Evolutionary conservation across 2,329 filamentous ascomycete genomes (phyloP).

Genomic region (Hypoxylon sp.): DNA sequence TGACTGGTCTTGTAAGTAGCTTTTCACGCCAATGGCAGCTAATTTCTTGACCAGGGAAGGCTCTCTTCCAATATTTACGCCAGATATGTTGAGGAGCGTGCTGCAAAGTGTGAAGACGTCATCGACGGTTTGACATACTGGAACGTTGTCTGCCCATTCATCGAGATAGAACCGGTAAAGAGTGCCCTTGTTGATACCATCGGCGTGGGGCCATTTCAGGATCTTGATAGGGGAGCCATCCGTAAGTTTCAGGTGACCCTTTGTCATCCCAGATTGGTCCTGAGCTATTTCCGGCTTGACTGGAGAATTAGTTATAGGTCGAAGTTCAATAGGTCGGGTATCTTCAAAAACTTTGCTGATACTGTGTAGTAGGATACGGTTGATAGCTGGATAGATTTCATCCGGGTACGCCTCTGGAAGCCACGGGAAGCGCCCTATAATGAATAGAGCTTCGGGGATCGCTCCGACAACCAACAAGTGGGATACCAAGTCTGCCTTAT

Average conservation of each 20-base stretch:
- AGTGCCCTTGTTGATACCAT: conserved; percentile 82
- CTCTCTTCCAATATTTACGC: conserved; percentile 91
- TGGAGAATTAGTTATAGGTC: conserved; percentile 53
- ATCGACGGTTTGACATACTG: conserved; percentile 89
- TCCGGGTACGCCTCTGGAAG: conserved; percentile 88
- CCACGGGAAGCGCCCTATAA: conserved; percentile 94
- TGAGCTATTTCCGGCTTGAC: conserved; percentile 60
- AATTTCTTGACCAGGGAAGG: conserved; percentile 83
- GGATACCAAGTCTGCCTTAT: conserved; percentile 87
- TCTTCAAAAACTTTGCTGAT: conserved; percentile 79
- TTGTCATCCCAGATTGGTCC: conserved; percentile 77
- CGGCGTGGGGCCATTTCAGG: conserved; percentile 87
- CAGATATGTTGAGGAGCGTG: conserved; percentile 86
- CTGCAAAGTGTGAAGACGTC: conserved; percentile 90
- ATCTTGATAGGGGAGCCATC: conserved; percentile 74
- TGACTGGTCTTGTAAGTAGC: conserved; percentile 78
- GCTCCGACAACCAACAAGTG: conserved; percentile 92
- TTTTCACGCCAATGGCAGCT: conserved; percentile 85
- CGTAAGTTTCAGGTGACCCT: conserved; percentile 76
- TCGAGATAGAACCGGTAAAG: conserved; percentile 97
- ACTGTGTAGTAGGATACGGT: conserved; percentile 87
- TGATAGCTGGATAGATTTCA: conserved; percentile 79
- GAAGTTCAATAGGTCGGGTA: conserved; percentile 52
- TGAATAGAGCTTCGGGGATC: conserved; percentile 91
- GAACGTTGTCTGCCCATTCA: conserved; percentile 95